Evolutionary conservation across 805 yeast species (phyloP).

Genomic region (Brettanomyces anomalus): DNA sequence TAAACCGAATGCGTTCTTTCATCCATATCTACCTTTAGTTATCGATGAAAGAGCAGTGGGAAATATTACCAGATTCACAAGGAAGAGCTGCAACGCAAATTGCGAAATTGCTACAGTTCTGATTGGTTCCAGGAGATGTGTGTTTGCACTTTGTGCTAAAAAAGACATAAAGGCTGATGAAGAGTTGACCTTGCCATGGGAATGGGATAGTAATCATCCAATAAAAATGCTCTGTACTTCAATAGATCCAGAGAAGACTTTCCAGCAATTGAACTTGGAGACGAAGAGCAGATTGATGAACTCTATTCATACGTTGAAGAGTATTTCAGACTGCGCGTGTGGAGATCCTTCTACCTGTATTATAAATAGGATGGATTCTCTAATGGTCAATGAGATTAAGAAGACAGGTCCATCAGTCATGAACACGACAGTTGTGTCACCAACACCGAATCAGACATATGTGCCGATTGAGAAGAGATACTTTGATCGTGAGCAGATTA

Average conservation of each 20-base stretch:
- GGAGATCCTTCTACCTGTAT: conserved; percentile 49
- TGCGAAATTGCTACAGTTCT: conserved; percentile 49
- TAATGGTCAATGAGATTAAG: conserved; percentile 45
- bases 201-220: conserved; percentile 79
- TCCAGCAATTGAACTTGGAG: conserved; percentile 43
- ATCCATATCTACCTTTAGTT: conserved; percentile 51
- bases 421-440: conserved; percentile 29
- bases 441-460: conserved; percentile 22
- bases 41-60: conserved; percentile 79
- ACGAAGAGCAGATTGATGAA: conserved; percentile 39
- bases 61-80: conserved; percentile 60
- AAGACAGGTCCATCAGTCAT: conserved; percentile 52
- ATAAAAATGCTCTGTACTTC: conserved; percentile 35
- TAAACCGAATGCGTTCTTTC: conserved; percentile 48
- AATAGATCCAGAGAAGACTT: conserved; percentile 25
- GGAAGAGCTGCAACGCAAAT: conserved; percentile 73
- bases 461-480: conserved; percentile 26
- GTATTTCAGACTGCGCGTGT: conserved; percentile 50
- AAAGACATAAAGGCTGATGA: conserved; percentile 51
- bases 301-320: conserved; percentile 52
- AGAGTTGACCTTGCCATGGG: conserved; percentile 79
- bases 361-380: background rate
- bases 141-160: conserved; percentile 49
- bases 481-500: conserved; percentile 15
- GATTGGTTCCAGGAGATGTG: conserved; percentile 30